Evolutionary conservation across 2,329 filamentous ascomycete genomes (phyloP).

Genomic region (Boeremia lycopersici): DNA sequence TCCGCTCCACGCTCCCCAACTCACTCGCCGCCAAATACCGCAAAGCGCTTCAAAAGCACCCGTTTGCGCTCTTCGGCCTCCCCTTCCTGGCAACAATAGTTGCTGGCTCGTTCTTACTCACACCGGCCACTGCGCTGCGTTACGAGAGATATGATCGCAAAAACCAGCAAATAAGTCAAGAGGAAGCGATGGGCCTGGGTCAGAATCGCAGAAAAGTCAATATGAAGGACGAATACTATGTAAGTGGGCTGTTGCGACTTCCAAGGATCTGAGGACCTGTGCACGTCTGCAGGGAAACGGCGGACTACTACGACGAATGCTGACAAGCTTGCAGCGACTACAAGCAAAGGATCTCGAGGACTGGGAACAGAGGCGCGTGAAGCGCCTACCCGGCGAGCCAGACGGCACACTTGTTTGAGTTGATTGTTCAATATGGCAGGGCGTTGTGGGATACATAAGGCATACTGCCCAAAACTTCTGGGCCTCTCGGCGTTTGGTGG

Average conservation of each 20-base stretch:
- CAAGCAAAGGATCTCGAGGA: conserved; percentile 90
- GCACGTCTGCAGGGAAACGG: not conserved
- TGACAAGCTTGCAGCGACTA: conserved; percentile 62
- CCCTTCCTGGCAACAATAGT: conserved; percentile 92
- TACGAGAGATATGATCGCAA: conserved; percentile 94
- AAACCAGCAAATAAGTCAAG: conserved; percentile 80
- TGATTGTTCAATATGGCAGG: not conserved
- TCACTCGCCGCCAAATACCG: conserved; percentile 80
- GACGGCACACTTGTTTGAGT: conserved; percentile 71
- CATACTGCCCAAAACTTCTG: conserved; percentile 1
- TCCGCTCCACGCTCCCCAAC: conserved; percentile 62
- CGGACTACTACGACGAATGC: not conserved
- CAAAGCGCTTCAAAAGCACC: conserved; percentile 72
- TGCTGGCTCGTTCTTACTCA: conserved; percentile 90
- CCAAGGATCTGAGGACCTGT: not conserved
- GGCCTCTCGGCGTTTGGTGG: not conserved
- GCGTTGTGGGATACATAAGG: conserved; percentile 6
- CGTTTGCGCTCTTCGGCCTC: conserved; percentile 90
- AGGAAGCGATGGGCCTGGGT: conserved; percentile 84
- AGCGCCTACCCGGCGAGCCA: conserved; percentile 85
- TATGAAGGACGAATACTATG: conserved; percentile 86
- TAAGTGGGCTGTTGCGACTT: conserved; percentile 53
- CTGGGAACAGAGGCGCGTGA: conserved; percentile 96
- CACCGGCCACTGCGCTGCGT: conserved; percentile 88
- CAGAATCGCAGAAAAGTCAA: conserved; percentile 73